phyloP scores from a whole-genome alignment of 371 early-diverging fungal species.

The Mortierella polycephala region DNA sequence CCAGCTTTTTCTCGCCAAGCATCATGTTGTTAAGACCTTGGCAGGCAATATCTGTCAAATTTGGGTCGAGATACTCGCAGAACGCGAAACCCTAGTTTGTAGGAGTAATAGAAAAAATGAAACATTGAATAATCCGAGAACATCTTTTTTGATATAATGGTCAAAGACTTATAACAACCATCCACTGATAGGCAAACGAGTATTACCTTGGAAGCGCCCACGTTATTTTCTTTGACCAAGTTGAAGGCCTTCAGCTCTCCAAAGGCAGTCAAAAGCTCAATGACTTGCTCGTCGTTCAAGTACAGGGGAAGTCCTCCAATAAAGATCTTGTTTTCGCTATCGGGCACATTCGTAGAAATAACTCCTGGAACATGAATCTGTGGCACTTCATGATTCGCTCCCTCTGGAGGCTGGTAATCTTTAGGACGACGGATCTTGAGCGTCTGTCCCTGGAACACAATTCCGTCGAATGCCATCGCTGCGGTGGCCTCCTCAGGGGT shows the following conservation, averaged over 20 bases:
- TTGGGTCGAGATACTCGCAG: constrained; percentile 93
- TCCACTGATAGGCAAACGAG: not conserved
- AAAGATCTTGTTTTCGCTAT: constrained; percentile 93
- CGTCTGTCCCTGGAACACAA: constrained; percentile 82
- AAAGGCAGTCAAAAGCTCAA: constrained; percentile 92
- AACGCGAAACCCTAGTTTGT: constrained; percentile 89
- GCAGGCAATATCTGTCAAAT: constrained; percentile 91
- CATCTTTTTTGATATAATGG: not conserved
- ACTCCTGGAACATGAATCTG: constrained; percentile 68
- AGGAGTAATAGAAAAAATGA: not conserved
- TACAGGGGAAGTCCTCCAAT: constrained; percentile 93
- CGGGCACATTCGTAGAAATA: constrained; percentile 86
- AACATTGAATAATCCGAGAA: not conserved
- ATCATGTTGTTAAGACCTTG: constrained; percentile 96
- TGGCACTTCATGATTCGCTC: constrained; percentile 59
- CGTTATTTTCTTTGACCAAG: constrained; percentile 86
- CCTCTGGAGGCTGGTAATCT: constrained; percentile 88
- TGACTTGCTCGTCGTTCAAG: constrained; percentile 93
- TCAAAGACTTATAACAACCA: not conserved
- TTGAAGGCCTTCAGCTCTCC: constrained; percentile 93
- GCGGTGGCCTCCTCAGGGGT: constrained; percentile 90
- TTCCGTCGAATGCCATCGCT: constrained; percentile 94
- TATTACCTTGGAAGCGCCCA: constrained; percentile 83
- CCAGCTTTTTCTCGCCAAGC: constrained; percentile 91
- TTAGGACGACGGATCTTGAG: constrained; percentile 95